Evolutionary conservation across 169 alveolate species (phyloP).

Genomic region (Babesia ovis): DNA sequence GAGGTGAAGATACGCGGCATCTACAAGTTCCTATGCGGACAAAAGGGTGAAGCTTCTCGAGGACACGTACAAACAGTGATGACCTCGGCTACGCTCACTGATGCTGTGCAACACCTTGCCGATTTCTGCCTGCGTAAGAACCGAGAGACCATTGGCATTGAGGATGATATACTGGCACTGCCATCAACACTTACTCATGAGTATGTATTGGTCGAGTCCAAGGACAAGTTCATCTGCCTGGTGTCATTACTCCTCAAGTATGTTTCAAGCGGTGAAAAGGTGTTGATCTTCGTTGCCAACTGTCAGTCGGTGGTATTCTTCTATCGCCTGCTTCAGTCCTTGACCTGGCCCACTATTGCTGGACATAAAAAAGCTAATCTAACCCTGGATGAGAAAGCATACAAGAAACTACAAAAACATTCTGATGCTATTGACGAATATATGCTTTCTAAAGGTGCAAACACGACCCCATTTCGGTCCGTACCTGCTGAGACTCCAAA

Average conservation of each 20-base stretch:
- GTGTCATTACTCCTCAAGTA: constrained; percentile 46
- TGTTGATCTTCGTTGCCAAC: constrained; percentile 74
- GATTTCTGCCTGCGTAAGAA: constrained; percentile 70
- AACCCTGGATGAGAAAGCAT: constrained; percentile 12
- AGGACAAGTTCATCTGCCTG: constrained; percentile 58
- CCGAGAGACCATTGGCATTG: constrained; percentile 65
- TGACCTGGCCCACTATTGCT: constrained; percentile 73
- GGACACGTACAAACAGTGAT: constrained; percentile 70
- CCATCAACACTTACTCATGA: constrained; percentile 60
- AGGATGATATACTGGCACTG: constrained; percentile 34
- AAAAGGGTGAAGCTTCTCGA: constrained; percentile 10
- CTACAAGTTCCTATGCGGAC: constrained; percentile 29
- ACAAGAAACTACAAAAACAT: constrained; percentile 24
- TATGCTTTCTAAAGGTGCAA: background rate
- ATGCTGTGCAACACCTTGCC: constrained; percentile 78
- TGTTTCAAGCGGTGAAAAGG: constrained; percentile 48
- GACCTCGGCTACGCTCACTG: constrained; percentile 83
- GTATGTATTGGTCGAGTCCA: constrained; percentile 53
- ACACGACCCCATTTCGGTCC: constrained; percentile 5
- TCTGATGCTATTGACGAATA: constrained; percentile 16
- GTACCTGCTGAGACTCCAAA: constrained; percentile 31
- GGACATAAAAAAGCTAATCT: constrained; percentile 10
- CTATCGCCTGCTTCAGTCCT: constrained; percentile 42
- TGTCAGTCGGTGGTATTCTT: constrained; percentile 69
- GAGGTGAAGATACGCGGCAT: constrained; percentile 89